These are phyloP conservation scores for Mortierella sp. DNA, from an alignment of 371 early-diverging fungal genomes.

Conservation along the genomic window DNA sequence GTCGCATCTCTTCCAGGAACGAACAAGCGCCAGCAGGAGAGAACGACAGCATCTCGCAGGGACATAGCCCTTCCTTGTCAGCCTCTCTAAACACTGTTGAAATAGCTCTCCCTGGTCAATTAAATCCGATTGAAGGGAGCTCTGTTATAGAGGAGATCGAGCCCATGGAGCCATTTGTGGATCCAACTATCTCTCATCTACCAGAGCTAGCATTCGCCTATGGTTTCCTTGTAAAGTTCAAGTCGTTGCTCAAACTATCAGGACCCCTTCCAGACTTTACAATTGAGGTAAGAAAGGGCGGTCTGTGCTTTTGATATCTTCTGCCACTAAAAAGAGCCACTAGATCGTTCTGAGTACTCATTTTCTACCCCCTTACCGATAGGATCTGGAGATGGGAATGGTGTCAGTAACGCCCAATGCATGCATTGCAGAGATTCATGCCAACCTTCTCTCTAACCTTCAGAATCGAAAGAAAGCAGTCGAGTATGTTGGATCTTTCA, in stretches of 20 bases:
- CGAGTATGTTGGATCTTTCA: conserved; percentile 22
- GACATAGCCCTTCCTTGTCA: conserved; percentile 22
- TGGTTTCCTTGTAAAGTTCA: conserved; percentile 46
- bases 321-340: conserved; percentile 8
- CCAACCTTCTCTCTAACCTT: conserved; percentile 46
- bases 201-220: conserved; percentile 42
- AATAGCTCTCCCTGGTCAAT: not conserved
- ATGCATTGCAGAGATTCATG: conserved; percentile 41
- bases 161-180: not conserved
- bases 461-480: conserved; percentile 51
- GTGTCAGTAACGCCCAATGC: conserved; percentile 22
- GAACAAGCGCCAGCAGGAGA: conserved; percentile 3
- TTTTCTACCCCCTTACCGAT: not conserved
- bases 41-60: not conserved
- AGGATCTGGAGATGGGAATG: conserved; percentile 41
- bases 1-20: conserved; percentile 12
- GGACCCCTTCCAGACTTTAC: conserved; percentile 35
- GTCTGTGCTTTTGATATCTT: not conserved
- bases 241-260: conserved; percentile 26
- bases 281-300: conserved; percentile 21
- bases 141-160: conserved; percentile 2
- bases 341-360: not conserved
- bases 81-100: conserved; percentile 19
- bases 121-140: not conserved
- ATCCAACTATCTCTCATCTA: conserved; percentile 9